Conservation (phyloP, 2,329 filamentous ascomycete genomes). For the Scedosporium dehoogii region DNA sequence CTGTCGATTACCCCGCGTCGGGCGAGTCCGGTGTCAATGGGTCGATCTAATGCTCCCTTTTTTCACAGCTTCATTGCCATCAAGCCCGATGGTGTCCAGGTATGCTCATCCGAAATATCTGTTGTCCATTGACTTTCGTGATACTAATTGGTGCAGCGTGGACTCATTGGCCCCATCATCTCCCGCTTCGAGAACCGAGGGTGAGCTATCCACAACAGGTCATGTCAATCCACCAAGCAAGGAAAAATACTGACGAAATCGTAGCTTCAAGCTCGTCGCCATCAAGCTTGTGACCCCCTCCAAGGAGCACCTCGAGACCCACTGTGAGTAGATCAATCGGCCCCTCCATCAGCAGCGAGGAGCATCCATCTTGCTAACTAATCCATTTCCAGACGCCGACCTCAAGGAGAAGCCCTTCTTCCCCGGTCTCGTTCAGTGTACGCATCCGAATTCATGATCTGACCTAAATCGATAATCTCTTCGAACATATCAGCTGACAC, state of each 20-base stretch:
- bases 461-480: not conserved
- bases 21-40: slow-evolving; percentile 8
- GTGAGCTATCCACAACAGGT: slow-evolving; percentile 35
- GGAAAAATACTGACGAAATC: not conserved
- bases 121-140: not conserved
- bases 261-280: slow-evolving; percentile 92
- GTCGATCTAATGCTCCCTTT: not conserved
- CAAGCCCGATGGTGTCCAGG: slow-evolving; percentile 99
- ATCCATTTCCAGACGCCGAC: slow-evolving; percentile 55
- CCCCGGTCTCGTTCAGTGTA: slow-evolving; percentile 84
- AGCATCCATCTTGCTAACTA: not conserved
- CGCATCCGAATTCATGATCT: slow-evolving; percentile 21
- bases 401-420: slow-evolving; percentile 95
- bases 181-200: slow-evolving; percentile 94
- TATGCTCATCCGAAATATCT: slow-evolving; percentile 31
- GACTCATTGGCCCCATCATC: slow-evolving; percentile 96
- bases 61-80: slow-evolving; percentile 89
- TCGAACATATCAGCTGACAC: slow-evolving; percentile 9
- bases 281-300: slow-evolving; percentile 87
- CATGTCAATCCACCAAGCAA: not conserved
- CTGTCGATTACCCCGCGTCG: slow-evolving; percentile 21
- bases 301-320: slow-evolving; percentile 95
- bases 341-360: not conserved
- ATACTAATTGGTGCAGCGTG: slow-evolving; percentile 55
- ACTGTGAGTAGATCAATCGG: slow-evolving; percentile 49